Conservation (phyloP, 2,329 filamentous ascomycete species). For the Orbilia ellipsospora region DNA sequence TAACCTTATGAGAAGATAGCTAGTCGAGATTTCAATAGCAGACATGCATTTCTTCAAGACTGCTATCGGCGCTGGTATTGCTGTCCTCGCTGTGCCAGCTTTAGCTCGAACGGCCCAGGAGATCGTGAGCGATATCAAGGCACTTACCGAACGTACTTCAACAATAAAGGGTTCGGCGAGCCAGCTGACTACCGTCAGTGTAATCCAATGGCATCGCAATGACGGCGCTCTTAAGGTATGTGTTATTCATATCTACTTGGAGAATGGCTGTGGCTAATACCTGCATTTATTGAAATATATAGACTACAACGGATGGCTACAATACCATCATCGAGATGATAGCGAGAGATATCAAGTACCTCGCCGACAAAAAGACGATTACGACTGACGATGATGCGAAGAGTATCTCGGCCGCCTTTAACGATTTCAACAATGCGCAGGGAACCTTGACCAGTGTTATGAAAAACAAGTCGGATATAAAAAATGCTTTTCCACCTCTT, state of each 20-base stretch:
- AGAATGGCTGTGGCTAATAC: background rate
- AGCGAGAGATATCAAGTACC: background rate
- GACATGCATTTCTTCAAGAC: conserved; percentile 1
- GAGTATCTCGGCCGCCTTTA: background rate
- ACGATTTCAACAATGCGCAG: background rate
- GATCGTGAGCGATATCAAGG: background rate
- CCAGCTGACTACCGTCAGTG: background rate
- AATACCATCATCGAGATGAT: background rate
- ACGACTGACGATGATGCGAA: background rate
- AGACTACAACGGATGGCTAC: background rate
- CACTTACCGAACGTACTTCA: background rate
- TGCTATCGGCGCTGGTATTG: background rate
- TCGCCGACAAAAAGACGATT: background rate
- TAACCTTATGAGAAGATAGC: too few relatives aligned
- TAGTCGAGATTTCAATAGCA: background rate
- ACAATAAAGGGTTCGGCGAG: background rate
- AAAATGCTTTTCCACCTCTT: background rate
- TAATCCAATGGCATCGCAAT: background rate
- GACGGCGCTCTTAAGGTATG: background rate
- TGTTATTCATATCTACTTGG: background rate
- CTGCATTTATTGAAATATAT: background rate
- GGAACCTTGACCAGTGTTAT: background rate
- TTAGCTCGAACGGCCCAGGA: background rate
- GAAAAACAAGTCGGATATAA: background rate
- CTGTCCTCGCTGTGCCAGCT: background rate